Base-by-base conservation (phyloP, 768 basidiomycete species). In the Porpolomopsis calyptriformis region DNA sequence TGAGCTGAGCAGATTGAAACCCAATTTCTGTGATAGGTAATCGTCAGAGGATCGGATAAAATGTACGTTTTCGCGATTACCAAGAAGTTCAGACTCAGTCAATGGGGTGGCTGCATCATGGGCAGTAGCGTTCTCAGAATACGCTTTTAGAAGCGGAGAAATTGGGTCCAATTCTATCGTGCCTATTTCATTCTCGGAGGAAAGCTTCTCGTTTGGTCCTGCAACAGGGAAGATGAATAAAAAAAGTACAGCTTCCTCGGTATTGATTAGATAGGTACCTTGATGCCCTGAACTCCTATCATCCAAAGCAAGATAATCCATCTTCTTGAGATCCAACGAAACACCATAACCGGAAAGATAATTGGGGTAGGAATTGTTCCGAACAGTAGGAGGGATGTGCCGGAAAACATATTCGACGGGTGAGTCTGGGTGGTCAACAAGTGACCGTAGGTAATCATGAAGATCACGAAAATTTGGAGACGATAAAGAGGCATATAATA, bases 261-360 rank as follows among this genome's bases (percentile, higher is more conserved):
- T n/a, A n/a, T n/a, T 25, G 7, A 18, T 6, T 43, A 10, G 22
- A 18, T 42, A 25, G 8, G 1, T 49, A 52, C 56, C 49, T 48
- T 54, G 51, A 40, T 49, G 41, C 35, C 59, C 62, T 2, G 66
- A 57, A 42, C 73, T 61, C 37, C 96, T 69, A 60, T 99, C 96
- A 57, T 99, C 96, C 6, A 97, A 66, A 3, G 84, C 91, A 10
- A 97, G 74, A 59, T 98, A 99, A 55, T 99, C 96, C 73, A 79
- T 96, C 67, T 93, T 96, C 71, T 99, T 99, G 54, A 99, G 64
- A 53, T 94, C 90, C 44, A 99, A 67, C 18, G 85, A 73, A 5
- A 93, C 93, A 2, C 96, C 96, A 54, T 90, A 99, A 4, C 94
- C 94, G 2, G 85, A 80, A 6, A 99, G 66, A 55, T 74, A 71